Conservation (phyloP, 306 rosid species). For the Delonix regia region DNA sequence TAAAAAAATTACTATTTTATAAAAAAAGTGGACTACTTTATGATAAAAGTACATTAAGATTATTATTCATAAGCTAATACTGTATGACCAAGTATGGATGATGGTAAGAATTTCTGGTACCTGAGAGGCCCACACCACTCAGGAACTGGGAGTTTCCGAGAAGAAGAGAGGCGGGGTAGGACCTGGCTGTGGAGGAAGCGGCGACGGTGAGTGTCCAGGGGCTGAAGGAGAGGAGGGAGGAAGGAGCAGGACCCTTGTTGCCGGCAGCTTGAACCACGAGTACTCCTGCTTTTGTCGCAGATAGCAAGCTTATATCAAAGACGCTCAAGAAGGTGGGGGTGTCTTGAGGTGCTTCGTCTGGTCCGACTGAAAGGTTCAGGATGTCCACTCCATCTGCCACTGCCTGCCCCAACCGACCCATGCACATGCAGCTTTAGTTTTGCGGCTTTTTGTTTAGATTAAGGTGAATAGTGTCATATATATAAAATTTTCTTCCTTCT, state of each 20-base stretch:
- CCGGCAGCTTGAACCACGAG: slow-evolving; percentile 88
- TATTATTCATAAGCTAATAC: no score
- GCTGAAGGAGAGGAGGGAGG: slow-evolving; percentile 69
- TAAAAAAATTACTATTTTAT: no score
- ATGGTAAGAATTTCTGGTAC: no score
- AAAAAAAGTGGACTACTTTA: no score
- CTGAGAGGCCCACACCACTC: slow-evolving; percentile 67
- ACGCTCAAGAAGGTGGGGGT: slow-evolving; percentile 59
- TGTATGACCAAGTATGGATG: no score
- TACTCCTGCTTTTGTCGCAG: slow-evolving; percentile 80
- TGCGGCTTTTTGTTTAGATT: no score
- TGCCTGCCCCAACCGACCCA: slow-evolving; percentile 49
- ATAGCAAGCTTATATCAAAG: slow-evolving; percentile 62
- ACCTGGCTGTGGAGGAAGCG: slow-evolving; percentile 70
- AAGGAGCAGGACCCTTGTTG: slow-evolving; percentile 71
- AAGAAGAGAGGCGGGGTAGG: slow-evolving; percentile 51
- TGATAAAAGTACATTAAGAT: no score
- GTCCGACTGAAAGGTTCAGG: slow-evolving; percentile 76
- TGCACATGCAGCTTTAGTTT: no score
- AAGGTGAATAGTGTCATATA: no score
- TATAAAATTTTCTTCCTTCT: no score
- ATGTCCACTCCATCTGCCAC: slow-evolving; percentile 81
- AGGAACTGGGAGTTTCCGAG: slow-evolving; percentile 66
- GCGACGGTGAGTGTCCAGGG: slow-evolving; percentile 83
- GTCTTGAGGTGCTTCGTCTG: slow-evolving; percentile 63